A percentile compares a stretch with the other conserved stretches of the same genome.
These are phyloP conservation scores for Lagerstroemia speciosa DNA, from an alignment of 345 rosid genomes.

Conservation along the genomic window DNA sequence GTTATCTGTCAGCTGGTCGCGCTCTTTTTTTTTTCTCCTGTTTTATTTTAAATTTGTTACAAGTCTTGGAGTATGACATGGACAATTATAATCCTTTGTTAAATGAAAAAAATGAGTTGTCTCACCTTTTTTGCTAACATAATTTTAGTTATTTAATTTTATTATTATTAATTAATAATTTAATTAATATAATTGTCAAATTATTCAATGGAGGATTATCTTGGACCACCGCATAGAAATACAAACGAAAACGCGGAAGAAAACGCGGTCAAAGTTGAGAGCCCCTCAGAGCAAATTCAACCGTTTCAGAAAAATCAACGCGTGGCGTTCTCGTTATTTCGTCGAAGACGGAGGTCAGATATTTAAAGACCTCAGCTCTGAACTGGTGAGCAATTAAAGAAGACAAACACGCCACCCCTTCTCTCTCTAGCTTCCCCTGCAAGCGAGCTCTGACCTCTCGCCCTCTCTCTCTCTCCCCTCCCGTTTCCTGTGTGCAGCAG, in stretches of 20 bases:
- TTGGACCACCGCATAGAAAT: no score
- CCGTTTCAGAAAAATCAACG: not conserved
- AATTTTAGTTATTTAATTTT: no score
- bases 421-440: not conserved
- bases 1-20: no score
- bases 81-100: no score
- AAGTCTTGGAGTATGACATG: no score
- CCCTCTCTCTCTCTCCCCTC: constrained; percentile 4
- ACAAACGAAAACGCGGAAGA: not conserved
- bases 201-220: no score
- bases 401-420: not conserved
- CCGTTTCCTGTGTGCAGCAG: not conserved
- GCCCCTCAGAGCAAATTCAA: not conserved
- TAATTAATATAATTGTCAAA: no score
- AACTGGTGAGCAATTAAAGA: not conserved
- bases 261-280: constrained; percentile 1
- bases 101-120: no score
- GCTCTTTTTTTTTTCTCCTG: no score
- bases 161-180: no score
- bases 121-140: no score
- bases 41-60: no score
- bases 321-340: not conserved
- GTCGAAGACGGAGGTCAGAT: not conserved
- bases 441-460: not conserved
- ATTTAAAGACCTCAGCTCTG: not conserved